phyloP scores from a whole-genome alignment of 2,329 filamentous ascomycete species.

The Penicillium freii region DNA sequence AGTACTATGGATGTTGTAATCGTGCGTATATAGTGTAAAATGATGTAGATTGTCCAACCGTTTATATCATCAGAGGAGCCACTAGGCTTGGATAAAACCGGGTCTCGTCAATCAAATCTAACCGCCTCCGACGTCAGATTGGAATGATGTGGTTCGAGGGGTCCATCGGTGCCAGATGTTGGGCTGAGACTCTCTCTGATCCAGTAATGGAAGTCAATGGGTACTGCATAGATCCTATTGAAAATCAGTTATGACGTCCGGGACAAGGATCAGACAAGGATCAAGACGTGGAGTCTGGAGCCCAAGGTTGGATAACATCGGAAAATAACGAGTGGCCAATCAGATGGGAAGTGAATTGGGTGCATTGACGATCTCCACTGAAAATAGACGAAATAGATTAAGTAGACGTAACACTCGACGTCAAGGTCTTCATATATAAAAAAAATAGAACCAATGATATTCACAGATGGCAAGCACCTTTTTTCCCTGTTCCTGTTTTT shows the following conservation, averaged over 20 bases:
- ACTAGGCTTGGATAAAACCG: slow-evolving; percentile 15
- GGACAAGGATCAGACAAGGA: slow-evolving; percentile 1
- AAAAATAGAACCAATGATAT: background rate
- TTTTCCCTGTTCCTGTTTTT: background rate
- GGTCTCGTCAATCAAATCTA: slow-evolving; percentile 1
- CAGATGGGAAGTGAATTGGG: slow-evolving; percentile 5
- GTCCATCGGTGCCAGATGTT: background rate
- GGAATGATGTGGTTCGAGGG: background rate
- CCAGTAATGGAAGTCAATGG: no score
- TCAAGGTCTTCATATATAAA: slow-evolving; percentile 3
- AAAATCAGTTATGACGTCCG: slow-evolving; percentile 16
- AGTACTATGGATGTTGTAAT: slow-evolving; percentile 11
- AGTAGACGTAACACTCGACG: slow-evolving; percentile 23
- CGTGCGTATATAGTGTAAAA: slow-evolving; percentile 14
- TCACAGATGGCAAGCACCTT: no score
- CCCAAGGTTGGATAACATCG: background rate
- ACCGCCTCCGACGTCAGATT: slow-evolving; percentile 31
- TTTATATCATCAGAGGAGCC: slow-evolving; percentile 20
- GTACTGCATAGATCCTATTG: background rate
- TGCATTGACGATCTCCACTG: slow-evolving; percentile 13
- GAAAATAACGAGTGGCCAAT: slow-evolving; percentile 8
- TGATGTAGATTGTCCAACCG: slow-evolving; percentile 18
- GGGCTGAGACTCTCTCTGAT: no score
- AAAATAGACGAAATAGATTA: slow-evolving; percentile 23
- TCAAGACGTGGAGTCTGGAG: slow-evolving; percentile 12